Percentiles rank a stretch among this genome's conserved stretches.
Evolutionary conservation across 2,329 filamentous ascomycete genomes (phyloP).

Genomic region (Sclerotinia spermophila): DNA sequence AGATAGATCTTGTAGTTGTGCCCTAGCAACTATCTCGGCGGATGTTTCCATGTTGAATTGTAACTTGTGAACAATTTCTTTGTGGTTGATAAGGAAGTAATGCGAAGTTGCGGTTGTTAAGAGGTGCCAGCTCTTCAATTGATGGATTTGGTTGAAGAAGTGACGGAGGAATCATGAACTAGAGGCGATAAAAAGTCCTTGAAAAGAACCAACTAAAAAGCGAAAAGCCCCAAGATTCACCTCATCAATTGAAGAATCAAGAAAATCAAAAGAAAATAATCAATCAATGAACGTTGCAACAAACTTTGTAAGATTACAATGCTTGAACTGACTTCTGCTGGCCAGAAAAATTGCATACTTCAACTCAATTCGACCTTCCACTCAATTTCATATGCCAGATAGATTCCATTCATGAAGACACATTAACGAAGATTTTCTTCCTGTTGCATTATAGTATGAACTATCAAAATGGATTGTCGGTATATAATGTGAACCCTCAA

Average conservation of each 20-base stretch:
- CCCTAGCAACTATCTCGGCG: background rate
- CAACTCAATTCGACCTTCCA: no score
- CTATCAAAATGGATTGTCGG: background rate
- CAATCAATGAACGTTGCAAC: background rate
- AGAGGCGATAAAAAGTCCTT: background rate
- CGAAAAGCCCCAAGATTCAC: no score
- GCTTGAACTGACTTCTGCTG: background rate
- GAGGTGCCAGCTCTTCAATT: background rate
- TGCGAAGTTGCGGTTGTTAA: no score
- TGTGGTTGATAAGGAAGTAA: background rate
- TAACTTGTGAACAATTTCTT: background rate
- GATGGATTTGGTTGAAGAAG: background rate
- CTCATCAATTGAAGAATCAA: no score
- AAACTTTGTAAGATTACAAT: no score
- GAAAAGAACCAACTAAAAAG: no score
- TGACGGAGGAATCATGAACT: no score
- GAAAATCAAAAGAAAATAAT: no score
- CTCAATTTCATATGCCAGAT: background rate
- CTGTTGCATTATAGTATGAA: background rate
- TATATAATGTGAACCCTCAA: background rate
- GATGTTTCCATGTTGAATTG: background rate
- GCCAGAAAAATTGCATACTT: background rate
- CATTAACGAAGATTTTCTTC: background rate
- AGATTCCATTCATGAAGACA: background rate
- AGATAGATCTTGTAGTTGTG: no score